Base-by-base conservation (phyloP, 371 early-diverging fungal genomes). In the Sporodiniella umbellata region DNA sequence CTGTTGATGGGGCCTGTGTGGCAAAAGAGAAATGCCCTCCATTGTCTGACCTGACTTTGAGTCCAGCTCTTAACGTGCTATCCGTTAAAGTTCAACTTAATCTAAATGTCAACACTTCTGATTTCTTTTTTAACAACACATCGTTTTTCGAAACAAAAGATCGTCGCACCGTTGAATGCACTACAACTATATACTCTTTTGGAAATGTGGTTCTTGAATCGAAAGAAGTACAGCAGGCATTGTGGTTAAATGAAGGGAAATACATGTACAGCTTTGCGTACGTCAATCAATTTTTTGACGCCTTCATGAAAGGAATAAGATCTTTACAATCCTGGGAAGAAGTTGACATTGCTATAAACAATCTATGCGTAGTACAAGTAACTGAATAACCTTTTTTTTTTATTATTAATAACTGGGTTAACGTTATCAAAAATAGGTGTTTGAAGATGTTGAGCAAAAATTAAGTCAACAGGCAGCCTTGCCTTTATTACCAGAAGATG, bases 111-210 rank as follows among this genome's bases (percentile, higher is more conserved):
- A 70, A 66, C 22, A 65, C 68, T 21, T 46, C 64, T 11, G 71
- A 73, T 40, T 72, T 72, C 46, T 51, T 60, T 8, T 77, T 77
- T 48, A 71, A 65, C 50, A 77, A 70, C 49, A 69, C 66, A 7
- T 73, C 67, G 28, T 69, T 83, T 37, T 82, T 78, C 46, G 81
- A 80, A 31, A 70, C 82, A 8, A 55, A 51, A 18, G 73, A 76
- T 21, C 72, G 72, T 1, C 66, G 72, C 7, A 62, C 77, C 4
- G 64, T 86, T 21, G 71, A 81, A 56, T 83, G 84, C 60, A 79
- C 76, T 2, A 86, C 83, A 0, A 63, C 75, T 18, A 81, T 83
- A 35, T 84, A 84, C 35, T 84, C 84, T 0, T 86, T 83, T 60
- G 84, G 83, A 6, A 66, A 72, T 40, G 78, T 76, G 8, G 81